Base-by-base conservation (phyloP, 768 basidiomycete species). In the Boletales sp. region DNA sequence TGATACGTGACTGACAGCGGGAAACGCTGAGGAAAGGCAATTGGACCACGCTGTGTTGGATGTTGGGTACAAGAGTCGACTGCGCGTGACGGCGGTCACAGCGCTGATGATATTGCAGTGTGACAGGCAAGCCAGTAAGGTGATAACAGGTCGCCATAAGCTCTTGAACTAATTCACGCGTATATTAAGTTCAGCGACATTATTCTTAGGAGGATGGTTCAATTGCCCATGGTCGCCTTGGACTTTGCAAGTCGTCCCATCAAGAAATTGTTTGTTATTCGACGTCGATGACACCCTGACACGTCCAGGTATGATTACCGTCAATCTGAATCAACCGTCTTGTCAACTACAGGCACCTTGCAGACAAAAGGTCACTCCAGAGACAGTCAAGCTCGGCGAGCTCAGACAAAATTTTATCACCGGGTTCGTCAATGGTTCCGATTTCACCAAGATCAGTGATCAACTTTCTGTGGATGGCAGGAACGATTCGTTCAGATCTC, bases 381-480 rank as follows among this genome's bases (percentile, higher is more conserved):
- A 91, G 68, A 88, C 92, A 77, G 67, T 84, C 41, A 73, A 81
- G 32, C 66, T 84, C 4, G 72, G 77, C 37, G 77, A 79, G 33
- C 69, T 98, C 38, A 78, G 86, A 51, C 82, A 91, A 67, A 87
- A 87, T 62, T 70, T 75, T 15, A 82, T 73, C 31, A 84, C 92
- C 53, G 96, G 94, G 8, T 94, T 96, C 57, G 90, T 99, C 11
- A 88, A 94, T 19, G 96, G 96, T 2, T 95, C 93, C 39, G 88
- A 99, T 78, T 70, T 94, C 9, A 72, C 62, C 45, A 98, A 99
- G 78, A 92, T 97, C 61, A 73, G 76, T 0, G 93, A 95, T 64
- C 95, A 99, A 67, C 79, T 98, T 15, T 60, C 77, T 2, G 69
- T 80, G 3, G 63, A 72, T 35, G 84, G 82, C 19, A 69, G 65